phyloP scores from a whole-genome alignment of 305 asterid species.

The Fraxinus latifolia region DNA sequence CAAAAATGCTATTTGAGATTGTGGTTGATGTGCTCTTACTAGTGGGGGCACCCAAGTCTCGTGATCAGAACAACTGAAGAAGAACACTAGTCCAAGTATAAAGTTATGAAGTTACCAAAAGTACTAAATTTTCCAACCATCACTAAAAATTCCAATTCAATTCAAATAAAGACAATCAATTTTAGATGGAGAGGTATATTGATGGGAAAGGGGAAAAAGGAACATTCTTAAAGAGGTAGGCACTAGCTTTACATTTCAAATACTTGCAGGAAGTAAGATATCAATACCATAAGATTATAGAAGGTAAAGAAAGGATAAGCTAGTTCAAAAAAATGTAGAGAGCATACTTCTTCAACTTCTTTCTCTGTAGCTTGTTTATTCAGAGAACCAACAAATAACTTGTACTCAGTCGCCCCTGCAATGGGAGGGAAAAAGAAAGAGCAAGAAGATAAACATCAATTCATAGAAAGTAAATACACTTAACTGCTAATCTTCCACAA shows the following conservation, averaged over 20 bases:
- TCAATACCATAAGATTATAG: conserved; percentile 8
- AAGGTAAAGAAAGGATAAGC: conserved; percentile 11
- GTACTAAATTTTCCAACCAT: not conserved
- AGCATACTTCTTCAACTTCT: conserved; percentile 89
- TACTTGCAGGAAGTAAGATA: not conserved
- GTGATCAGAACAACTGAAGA: not conserved
- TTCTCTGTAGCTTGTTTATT: conserved; percentile 89
- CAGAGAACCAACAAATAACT: conserved; percentile 88
- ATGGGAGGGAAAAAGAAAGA: conserved; percentile 21
- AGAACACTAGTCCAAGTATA: not conserved
- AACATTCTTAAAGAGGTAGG: conserved; percentile 6
- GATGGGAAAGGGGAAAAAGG: not conserved
- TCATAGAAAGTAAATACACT: not conserved
- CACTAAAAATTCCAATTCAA: not conserved
- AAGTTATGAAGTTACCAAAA: not conserved
- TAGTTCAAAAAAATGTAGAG: conserved; percentile 15
- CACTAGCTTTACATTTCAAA: not conserved
- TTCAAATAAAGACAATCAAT: not conserved
- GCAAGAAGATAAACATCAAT: conserved; percentile 17
- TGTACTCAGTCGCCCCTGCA: conserved; percentile 85
- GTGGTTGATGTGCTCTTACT: not conserved
- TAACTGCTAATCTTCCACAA: not conserved
- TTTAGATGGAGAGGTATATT: not conserved
- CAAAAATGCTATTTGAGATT: not conserved
- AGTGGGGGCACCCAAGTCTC: not conserved